Base-by-base conservation (phyloP, 192 early-diverging fungal genomes). In the Linnemannia zychae region DNA sequence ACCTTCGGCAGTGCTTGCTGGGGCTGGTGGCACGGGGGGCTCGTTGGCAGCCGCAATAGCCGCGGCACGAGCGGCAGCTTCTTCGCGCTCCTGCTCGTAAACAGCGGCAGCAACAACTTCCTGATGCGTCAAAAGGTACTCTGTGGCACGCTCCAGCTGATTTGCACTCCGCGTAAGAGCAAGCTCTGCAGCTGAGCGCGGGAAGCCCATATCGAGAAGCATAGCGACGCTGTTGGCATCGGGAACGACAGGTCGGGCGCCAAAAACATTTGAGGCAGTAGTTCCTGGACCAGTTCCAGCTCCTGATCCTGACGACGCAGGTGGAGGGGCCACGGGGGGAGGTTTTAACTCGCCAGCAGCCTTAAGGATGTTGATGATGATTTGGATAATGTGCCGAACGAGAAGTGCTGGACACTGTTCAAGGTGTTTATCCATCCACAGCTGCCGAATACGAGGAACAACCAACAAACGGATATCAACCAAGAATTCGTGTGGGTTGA, bases 201-300 rank as follows among this genome's bases (percentile, higher is more conserved):
- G 88, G 81, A 98, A 99, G 0, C 98, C 98, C 97, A 99, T 96
- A 33, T 96, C 93, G 18, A 94, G 82, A 18, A 99, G 88, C 53
- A 93, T 93, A n/a, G 92, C 88, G 20, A 98, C 87, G 47, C 89
- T 87, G 13, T 88, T 88, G 37, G 90, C 90, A 87, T 96, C 92
- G 7, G 95, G 90, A 36, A 91, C 88, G 31, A 90, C 70, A 4
- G 88, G 88, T 33, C 89, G 79, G 31, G 71, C 77, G 15, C 87
- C 88, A 79, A 88, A 88, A 49, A 88, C 40, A 46, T 76, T 85
- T 17, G 87, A 34, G 3, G 80, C 36, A 40, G 71, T 38, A 15
- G 65, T 24, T 47, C 52, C 67, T 15, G 48, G 31, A 11, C 37
- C 63, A 52, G 72, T 57, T 24, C 57, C 67, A 50, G 53, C 38